Conservation (phyloP, 2,329 filamentous ascomycete species). For the Aspergillus thermomutatus region DNA sequence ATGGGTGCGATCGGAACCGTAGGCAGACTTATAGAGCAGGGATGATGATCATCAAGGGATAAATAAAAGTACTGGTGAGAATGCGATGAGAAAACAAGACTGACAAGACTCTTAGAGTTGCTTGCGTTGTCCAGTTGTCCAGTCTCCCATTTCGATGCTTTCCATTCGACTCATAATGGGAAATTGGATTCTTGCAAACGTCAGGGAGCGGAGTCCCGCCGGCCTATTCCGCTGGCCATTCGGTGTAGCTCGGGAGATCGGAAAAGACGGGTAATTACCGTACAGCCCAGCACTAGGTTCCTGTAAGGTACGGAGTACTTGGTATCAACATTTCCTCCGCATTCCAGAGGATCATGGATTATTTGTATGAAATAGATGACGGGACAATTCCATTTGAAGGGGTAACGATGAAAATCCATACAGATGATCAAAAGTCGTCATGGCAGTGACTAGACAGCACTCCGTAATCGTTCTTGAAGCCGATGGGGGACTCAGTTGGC, state of each 20-base stretch:
- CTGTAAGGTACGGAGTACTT: neutral
- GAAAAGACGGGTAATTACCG: constrained; percentile 9
- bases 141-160: neutral
- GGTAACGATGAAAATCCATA: neutral
- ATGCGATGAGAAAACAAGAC: neutral
- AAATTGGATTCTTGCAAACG: neutral
- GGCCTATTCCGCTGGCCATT: constrained; percentile 22
- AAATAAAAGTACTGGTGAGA: neutral
- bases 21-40: neutral
- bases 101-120: neutral
- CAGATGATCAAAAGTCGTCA: neutral
- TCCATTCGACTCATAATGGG: neutral
- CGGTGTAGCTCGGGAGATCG: constrained; percentile 12
- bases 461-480: neutral
- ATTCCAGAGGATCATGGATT: too few species aligned
- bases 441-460: too few species aligned
- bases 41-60: neutral
- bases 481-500: neutral
- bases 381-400: too few species aligned
- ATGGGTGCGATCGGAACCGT: neutral
- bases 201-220: constrained; percentile 24
- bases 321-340: neutral
- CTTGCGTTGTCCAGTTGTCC: neutral
- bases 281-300: neutral
- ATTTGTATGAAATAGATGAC: too few species aligned